Evolutionary conservation across 2,329 filamentous ascomycete species (phyloP).

Genomic region (Cordyceps cicadae): DNA sequence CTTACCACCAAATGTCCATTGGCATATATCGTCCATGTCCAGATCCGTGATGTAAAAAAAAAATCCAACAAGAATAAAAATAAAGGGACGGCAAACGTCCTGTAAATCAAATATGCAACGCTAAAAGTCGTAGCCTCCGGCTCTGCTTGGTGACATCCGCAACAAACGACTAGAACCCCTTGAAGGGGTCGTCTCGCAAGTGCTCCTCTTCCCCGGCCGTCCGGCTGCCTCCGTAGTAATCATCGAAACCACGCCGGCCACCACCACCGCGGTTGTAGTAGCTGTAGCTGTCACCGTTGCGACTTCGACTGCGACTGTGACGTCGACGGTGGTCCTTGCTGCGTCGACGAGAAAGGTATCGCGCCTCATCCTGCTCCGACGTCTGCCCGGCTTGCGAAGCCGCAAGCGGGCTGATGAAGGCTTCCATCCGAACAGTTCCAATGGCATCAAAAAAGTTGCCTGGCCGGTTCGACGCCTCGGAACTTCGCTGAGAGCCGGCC

Average conservation of each 20-base stretch:
- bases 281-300: conserved; percentile 48
- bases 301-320: conserved; percentile 44
- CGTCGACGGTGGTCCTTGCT: conserved; percentile 48
- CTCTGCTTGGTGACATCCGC: background rate
- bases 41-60: background rate
- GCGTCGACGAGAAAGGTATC: conserved; percentile 38
- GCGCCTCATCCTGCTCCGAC: conserved; percentile 43
- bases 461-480: conserved; percentile 44
- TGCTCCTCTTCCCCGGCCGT: conserved; percentile 47
- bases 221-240: conserved; percentile 39
- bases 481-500: conserved; percentile 43
- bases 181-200: conserved; percentile 53
- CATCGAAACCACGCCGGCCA: conserved; percentile 36
- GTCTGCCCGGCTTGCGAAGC: conserved; percentile 39
- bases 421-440: conserved; percentile 92
- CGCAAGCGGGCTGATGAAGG: conserved; percentile 68
- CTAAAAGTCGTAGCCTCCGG: background rate
- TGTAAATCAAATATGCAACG: conserved; percentile 1
- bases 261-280: conserved; percentile 35
- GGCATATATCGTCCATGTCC: conserved; percentile 9
- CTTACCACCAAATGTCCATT: conserved; percentile 10
- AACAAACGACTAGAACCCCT: conserved; percentile 41
- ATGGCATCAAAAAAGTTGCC: conserved; percentile 76
- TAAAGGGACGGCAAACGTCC: conserved; percentile 13
- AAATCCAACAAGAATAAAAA: conserved; percentile 2